phyloP scores from a whole-genome alignment of 768 basidiomycete genomes.

The Trichaptum fuscoviolaceum region DNA sequence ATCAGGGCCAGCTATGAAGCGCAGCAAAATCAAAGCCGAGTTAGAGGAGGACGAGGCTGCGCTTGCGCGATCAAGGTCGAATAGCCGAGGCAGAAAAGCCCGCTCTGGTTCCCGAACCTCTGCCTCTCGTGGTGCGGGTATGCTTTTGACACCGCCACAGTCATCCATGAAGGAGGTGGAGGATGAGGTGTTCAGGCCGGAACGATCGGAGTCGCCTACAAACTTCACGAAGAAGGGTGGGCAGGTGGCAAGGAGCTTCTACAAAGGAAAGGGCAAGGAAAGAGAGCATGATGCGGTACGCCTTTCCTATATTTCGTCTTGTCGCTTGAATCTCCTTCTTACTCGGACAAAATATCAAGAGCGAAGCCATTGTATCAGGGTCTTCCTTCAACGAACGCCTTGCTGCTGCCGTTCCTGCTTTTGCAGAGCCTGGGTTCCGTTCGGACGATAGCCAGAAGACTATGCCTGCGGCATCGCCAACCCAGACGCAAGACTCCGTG shows the following conservation, averaged over 20 bases:
- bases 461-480: neutral
- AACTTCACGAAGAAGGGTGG: neutral
- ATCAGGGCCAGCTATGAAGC: neutral
- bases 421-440: neutral
- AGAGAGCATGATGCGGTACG: constrained; percentile 18
- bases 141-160: neutral
- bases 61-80: neutral
- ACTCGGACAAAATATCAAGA: neutral
- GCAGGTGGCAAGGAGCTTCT: neutral
- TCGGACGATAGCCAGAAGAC: neutral
- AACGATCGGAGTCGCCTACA: neutral
- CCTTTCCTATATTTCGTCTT: constrained; percentile 10
- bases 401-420: neutral
- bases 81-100: neutral
- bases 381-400: neutral
- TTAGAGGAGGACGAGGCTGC: neutral
- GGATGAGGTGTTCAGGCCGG: neutral
- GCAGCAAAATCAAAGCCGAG: neutral
- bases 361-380: neutral
- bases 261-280: constrained; percentile 21
- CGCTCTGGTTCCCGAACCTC: neutral
- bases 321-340: neutral
- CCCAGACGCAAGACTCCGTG: neutral
- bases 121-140: neutral
- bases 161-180: neutral